These are phyloP conservation scores for Ricinus communis DNA, from an alignment of 345 rosid genomes.

Conservation along the genomic window DNA sequence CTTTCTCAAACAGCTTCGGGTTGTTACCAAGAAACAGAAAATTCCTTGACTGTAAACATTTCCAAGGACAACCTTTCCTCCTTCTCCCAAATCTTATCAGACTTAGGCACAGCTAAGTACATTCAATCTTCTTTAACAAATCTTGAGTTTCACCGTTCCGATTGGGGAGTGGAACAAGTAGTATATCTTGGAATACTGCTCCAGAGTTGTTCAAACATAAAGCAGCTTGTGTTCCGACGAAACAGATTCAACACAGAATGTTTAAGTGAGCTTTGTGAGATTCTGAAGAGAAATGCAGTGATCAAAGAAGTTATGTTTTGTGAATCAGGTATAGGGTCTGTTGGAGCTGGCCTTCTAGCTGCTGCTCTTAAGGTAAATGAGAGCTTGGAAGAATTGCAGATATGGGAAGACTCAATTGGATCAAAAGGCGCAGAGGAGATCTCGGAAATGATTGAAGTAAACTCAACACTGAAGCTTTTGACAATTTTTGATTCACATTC, in stretches of 20 bases:
- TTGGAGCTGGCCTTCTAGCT: conserved; percentile 66
- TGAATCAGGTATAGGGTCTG: conserved; percentile 52
- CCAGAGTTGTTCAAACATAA: conserved; percentile 53
- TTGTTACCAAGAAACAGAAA: conserved; percentile 63
- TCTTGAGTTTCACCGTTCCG: conserved; percentile 64
- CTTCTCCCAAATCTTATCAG: conserved; percentile 56
- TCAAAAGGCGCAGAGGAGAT: conserved; percentile 90
- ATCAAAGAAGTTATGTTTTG: conserved; percentile 60
- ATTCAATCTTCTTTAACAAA: conserved; percentile 44
- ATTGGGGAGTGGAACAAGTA: conserved; percentile 62
- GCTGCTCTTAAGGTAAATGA: conserved; percentile 67
- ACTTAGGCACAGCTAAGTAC: conserved; percentile 45
- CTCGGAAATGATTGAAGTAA: conserved; percentile 85
- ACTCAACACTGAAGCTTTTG: conserved; percentile 69
- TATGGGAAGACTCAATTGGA: conserved; percentile 97
- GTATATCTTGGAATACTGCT: conserved; percentile 55
- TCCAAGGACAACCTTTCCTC: conserved; percentile 33
- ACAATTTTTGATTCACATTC: conserved; percentile 73
- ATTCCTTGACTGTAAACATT: conserved; percentile 61
- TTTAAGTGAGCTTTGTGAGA: conserved; percentile 53
- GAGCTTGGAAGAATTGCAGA: conserved; percentile 81
- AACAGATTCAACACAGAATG: conserved; percentile 58
- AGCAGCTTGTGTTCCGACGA: conserved; percentile 54
- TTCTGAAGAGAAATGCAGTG: conserved; percentile 52
- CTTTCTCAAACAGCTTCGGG: conserved; percentile 53